phyloP scores from a whole-genome alignment of 148 eudicot genomes.

The Dianthus caryophyllus region DNA sequence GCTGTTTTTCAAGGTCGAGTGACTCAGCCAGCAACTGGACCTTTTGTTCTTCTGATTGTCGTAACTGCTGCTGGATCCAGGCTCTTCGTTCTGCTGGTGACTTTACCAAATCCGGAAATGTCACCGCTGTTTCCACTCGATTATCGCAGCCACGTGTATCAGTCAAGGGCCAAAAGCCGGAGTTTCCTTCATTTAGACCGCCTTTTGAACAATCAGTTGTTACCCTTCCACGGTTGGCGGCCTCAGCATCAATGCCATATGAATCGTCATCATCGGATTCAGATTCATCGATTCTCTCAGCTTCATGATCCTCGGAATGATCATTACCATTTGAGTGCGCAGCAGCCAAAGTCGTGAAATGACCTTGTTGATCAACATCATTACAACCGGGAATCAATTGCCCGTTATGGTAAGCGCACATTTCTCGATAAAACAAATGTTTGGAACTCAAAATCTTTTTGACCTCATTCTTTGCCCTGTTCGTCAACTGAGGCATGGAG shows the following conservation, averaged over 20 bases:
- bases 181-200: conserved; percentile 23
- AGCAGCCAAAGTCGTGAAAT: conserved; percentile 27
- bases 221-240: conserved; percentile 19
- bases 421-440: conserved; percentile 67
- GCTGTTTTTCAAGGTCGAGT: conserved; percentile 48
- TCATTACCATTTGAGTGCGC: conserved; percentile 31
- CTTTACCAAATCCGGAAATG: conserved; percentile 33
- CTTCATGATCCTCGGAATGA: conserved; percentile 35
- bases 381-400: conserved; percentile 44
- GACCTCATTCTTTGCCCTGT: conserved; percentile 56
- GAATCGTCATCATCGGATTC: conserved; percentile 45
- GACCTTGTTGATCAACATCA: conserved; percentile 43
- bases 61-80: conserved; percentile 36
- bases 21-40: conserved; percentile 38
- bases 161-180: conserved; percentile 19
- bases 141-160: conserved; percentile 7
- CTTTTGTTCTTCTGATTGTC: conserved; percentile 40
- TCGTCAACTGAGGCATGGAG: conserved; percentile 43
- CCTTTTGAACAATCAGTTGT: conserved; percentile 19
- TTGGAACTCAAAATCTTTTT: conserved; percentile 62
- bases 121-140: conserved; percentile 25
- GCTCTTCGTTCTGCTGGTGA: conserved; percentile 29
- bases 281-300: conserved; percentile 37
- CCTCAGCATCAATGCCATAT: conserved; percentile 27
- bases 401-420: conserved; percentile 75